A percentile compares a stretch with the other conserved stretches of the same genome.
Evolutionary conservation across 306 rosid species (phyloP).

Genomic region (Quercus rubra): DNA sequence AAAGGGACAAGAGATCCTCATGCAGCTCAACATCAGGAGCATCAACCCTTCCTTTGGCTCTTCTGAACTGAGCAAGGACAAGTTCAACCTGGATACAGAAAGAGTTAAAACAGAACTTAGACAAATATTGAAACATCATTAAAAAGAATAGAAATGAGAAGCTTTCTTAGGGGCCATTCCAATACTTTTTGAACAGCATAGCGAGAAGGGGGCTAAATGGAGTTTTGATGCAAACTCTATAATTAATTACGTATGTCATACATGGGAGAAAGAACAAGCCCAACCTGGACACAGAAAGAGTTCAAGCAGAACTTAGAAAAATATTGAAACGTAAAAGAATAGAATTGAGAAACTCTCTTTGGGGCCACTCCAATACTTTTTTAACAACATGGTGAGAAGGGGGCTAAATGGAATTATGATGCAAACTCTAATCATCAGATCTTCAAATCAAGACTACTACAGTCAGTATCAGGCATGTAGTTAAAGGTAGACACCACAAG

Average conservation of each 20-base stretch:
- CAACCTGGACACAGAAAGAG: slow-evolving; percentile 57
- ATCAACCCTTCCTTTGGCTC: slow-evolving; percentile 87
- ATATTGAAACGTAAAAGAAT: neutral
- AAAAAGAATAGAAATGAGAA: neutral
- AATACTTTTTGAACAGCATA: neutral
- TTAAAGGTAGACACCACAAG: neutral
- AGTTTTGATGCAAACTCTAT: neutral
- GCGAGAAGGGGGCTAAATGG: neutral
- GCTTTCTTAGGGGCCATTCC: neutral
- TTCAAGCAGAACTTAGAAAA: slow-evolving; percentile 13
- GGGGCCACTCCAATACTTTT: neutral
- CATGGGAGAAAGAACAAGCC: slow-evolving; percentile 70
- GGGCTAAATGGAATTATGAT: neutral
- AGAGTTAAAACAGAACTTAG: slow-evolving; percentile 13
- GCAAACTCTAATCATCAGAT: neutral
- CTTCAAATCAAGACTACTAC: neutral
- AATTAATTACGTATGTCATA: neutral
- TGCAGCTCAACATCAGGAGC: slow-evolving; percentile 62
- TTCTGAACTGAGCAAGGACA: slow-evolving; percentile 87
- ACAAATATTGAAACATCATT: neutral
- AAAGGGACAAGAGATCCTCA: slow-evolving; percentile 63
- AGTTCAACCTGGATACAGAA: slow-evolving; percentile 72
- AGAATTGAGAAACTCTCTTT: neutral
- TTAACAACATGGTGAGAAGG: neutral
- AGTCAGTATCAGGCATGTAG: neutral